These are phyloP conservation scores for Escovopsis sp. DNA, from an alignment of 2,329 filamentous ascomycete genomes.

Conservation along the genomic window DNA sequence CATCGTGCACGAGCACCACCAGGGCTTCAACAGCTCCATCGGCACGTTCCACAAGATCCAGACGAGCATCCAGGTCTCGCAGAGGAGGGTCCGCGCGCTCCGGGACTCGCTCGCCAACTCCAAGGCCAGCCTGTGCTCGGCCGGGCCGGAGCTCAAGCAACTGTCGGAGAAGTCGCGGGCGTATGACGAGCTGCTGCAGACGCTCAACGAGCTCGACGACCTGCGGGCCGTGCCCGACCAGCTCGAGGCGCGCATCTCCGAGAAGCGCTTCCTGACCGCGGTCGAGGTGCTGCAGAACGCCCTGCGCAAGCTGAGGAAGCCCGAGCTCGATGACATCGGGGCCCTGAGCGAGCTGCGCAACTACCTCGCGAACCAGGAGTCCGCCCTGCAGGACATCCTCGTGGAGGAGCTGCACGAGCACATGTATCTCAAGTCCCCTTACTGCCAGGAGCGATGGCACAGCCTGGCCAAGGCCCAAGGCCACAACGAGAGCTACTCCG, in stretches of 20 bases:
- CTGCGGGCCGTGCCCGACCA: conserved; percentile 80
- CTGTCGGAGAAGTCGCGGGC: conserved; percentile 75
- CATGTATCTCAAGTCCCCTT: conserved; percentile 92
- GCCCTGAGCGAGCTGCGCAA: conserved; percentile 71
- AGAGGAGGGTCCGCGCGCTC: conserved; percentile 66
- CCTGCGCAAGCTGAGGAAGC: conserved; percentile 65
- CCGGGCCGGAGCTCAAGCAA: conserved; percentile 82
- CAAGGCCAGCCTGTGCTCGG: conserved; percentile 66
- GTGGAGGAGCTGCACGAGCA: conserved; percentile 97
- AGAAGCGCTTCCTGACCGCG: conserved; percentile 85
- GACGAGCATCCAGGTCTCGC: conserved; percentile 75
- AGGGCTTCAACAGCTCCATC: conserved; percentile 97
- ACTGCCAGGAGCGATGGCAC: conserved; percentile 94
- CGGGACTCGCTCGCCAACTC: conserved; percentile 71
- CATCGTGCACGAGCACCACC: conserved; percentile 96
- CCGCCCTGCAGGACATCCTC: conserved; percentile 77
- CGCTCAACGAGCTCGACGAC: conserved; percentile 72
- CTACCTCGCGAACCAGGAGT: conserved; percentile 89
- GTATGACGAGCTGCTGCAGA: conserved; percentile 79
- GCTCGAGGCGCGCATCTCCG: conserved; percentile 84
- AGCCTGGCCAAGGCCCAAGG: conserved; percentile 54
- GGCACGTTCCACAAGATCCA: conserved; percentile 99
- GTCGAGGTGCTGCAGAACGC: conserved; percentile 86
- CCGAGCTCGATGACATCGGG: conserved; percentile 82
- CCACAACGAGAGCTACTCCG: conserved; percentile 32